Percentiles rank a stretch among this genome's conserved stretches.
Evolutionary conservation across 768 basidiomycete genomes (phyloP).

Genomic region (Calocybe gangraenosa): DNA sequence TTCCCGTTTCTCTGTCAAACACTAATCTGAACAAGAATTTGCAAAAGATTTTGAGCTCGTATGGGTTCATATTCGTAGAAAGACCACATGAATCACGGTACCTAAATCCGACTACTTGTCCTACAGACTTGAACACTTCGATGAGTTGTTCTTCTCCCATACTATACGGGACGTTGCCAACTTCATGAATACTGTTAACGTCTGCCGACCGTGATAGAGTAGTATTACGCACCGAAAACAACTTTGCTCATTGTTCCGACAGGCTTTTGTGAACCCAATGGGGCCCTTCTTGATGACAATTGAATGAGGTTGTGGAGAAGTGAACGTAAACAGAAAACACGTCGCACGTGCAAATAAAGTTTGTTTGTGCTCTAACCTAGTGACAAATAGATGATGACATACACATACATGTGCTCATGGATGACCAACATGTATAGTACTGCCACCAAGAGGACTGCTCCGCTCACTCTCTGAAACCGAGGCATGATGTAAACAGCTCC

Average conservation of each 20-base stretch:
- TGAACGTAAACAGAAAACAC: no score
- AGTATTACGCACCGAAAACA: slow-evolving; percentile 54
- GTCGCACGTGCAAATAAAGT: no score
- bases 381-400: no score
- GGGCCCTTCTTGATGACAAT: no score
- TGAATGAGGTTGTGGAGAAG: no score
- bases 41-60: slow-evolving; percentile 10
- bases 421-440: no score
- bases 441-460: no score
- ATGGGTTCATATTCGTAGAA: slow-evolving; percentile 3
- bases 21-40: slow-evolving; percentile 53
- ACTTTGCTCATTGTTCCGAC: slow-evolving; percentile 57
- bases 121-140: slow-evolving; percentile 84
- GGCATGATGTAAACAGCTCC: no score
- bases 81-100: slow-evolving; percentile 24
- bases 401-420: no score
- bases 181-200: slow-evolving; percentile 30
- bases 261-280: no score
- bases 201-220: background rate
- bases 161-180: slow-evolving; percentile 88
- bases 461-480: no score
- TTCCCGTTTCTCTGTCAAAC: slow-evolving; percentile 90
- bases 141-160: slow-evolving; percentile 89
- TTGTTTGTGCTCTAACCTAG: no score
- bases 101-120: slow-evolving; percentile 88